Conservation (phyloP, 2,329 filamentous ascomycete genomes). For the Aspergillus intermedius region DNA sequence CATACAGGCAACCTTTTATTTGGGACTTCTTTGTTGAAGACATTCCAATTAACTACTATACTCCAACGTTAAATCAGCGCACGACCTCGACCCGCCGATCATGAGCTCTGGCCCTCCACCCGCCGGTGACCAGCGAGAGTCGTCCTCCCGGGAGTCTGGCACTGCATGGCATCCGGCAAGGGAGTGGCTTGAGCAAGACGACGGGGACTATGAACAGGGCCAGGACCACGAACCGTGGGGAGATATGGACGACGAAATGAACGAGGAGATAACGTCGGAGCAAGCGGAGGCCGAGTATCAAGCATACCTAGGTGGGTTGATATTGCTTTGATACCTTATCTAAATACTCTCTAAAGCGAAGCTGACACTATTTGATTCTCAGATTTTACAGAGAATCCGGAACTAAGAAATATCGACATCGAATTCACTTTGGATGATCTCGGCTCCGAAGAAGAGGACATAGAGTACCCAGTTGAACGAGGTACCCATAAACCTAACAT, state of each 20-base stretch:
- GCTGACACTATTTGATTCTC: not conserved
- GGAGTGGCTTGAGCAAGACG: slow-evolving; percentile 36
- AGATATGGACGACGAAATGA: slow-evolving; percentile 34
- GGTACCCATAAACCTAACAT: not conserved
- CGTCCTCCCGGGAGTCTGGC: slow-evolving; percentile 14
- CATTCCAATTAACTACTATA: slow-evolving; percentile 5
- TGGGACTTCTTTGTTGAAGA: not conserved
- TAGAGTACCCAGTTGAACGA: slow-evolving; percentile 2
- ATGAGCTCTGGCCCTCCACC: slow-evolving; percentile 26
- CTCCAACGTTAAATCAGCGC: slow-evolving; percentile 3
- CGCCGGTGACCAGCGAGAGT: slow-evolving; percentile 16
- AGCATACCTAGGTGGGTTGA: not conserved
- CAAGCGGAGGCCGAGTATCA: not conserved
- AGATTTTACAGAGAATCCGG: slow-evolving; percentile 9
- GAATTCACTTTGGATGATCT: slow-evolving; percentile 23
- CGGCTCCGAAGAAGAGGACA: slow-evolving; percentile 9
- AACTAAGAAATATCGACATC: slow-evolving; percentile 21
- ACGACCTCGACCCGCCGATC: slow-evolving; percentile 9
- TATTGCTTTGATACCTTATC: slow-evolving; percentile 10
- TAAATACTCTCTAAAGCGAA: not conserved
- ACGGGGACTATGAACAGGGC: slow-evolving; percentile 40
- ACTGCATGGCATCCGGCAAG: slow-evolving; percentile 30
- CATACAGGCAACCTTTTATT: not conserved
- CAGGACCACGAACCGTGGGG: slow-evolving; percentile 43
- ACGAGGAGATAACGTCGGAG: slow-evolving; percentile 21